These are phyloP conservation scores for Phytophthora niederhauseri DNA, from an alignment of 352 stramenopile genomes.

Conservation along the genomic window DNA sequence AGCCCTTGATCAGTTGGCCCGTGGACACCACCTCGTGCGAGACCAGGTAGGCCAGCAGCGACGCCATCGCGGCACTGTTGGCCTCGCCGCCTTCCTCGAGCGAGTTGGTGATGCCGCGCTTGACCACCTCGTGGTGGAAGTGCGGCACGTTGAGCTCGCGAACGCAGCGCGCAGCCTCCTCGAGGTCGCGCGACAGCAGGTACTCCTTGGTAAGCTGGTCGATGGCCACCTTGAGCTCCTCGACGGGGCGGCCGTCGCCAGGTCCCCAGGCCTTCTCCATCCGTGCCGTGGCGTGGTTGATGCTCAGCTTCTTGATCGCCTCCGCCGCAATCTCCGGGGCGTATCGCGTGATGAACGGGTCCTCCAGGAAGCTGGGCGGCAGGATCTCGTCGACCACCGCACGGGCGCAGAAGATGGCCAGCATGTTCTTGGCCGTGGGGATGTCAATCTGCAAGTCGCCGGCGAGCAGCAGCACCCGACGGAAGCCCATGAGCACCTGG, in stretches of 20 bases:
- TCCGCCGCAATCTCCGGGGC: conserved; percentile 96
- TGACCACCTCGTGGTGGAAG: conserved; percentile 98
- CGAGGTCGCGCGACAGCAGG: conserved; percentile 94
- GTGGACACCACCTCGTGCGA: conserved; percentile 65
- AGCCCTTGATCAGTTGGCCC: conserved; percentile 79
- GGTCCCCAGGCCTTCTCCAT: conserved; percentile 98
- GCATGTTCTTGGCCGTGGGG: conserved; percentile 92
- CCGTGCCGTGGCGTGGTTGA: conserved; percentile 95
- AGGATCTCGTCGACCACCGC: conserved; percentile 99
- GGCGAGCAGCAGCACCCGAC: conserved; percentile 95
- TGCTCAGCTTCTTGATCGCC: conserved; percentile 96
- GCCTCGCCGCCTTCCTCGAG: conserved; percentile 56
- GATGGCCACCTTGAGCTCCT: conserved; percentile 95
- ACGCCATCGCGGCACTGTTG: conserved; percentile 66
- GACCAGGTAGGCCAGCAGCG: conserved; percentile 76
- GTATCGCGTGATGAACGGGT: conserved; percentile 95
- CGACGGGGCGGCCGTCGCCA: conserved; percentile 89
- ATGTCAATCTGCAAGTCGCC: conserved; percentile 98
- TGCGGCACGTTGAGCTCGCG: conserved; percentile 95
- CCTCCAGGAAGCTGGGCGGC: conserved; percentile 97
- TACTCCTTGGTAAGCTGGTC: conserved; percentile 98
- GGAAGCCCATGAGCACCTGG: conserved; percentile 94
- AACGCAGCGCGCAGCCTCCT: conserved; percentile 93
- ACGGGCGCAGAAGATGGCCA: conserved; percentile 97
- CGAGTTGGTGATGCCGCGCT: conserved; percentile 73